phyloP scores from a whole-genome alignment of 1,139 yeast genomes.

The Yamadazyma diospyri region DNA sequence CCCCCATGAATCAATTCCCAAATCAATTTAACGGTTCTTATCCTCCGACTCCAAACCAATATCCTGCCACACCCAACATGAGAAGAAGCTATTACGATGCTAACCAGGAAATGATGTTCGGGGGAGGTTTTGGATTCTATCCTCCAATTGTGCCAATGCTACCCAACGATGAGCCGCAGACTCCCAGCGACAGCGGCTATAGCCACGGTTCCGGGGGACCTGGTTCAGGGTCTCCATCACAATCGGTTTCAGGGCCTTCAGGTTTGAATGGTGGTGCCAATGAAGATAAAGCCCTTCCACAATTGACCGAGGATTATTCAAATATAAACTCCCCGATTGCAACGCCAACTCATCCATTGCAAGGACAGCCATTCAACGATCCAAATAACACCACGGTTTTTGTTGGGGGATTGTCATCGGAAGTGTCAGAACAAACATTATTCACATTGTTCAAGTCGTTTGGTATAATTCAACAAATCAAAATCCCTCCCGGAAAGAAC shows the following conservation, averaged over 20 bases:
- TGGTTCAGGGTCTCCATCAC: constrained; percentile 2
- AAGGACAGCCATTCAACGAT: constrained; percentile 50
- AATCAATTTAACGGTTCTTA: constrained; percentile 1
- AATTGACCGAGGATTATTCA: constrained; percentile 1
- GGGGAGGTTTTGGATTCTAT: constrained; percentile 4
- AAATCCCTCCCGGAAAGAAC: constrained; percentile 88
- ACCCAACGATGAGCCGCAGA: constrained; percentile 3
- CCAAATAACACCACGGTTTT: constrained; percentile 91
- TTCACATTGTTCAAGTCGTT: constrained; percentile 75
- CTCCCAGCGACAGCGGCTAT: constrained; percentile 9
- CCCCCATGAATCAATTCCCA: constrained; percentile 1
- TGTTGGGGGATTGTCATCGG: constrained; percentile 81
- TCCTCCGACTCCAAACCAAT: constrained; percentile 3
- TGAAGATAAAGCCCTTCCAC: neutral
- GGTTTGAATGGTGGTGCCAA: neutral
- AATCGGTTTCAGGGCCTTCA: constrained; percentile 5
- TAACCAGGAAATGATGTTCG: constrained; percentile 3
- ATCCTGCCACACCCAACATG: constrained; percentile 1
- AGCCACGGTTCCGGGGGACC: constrained; percentile 5
- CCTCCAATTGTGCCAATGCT: constrained; percentile 5
- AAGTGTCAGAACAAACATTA: constrained; percentile 73
- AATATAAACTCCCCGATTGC: constrained; percentile 4
- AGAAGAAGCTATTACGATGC: constrained; percentile 5
- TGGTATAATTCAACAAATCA: constrained; percentile 80
- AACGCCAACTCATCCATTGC: constrained; percentile 6